These are phyloP conservation scores for Mycosphaerella sp. DNA, from an alignment of 2,329 filamentous ascomycete species.

Conservation along the genomic window DNA sequence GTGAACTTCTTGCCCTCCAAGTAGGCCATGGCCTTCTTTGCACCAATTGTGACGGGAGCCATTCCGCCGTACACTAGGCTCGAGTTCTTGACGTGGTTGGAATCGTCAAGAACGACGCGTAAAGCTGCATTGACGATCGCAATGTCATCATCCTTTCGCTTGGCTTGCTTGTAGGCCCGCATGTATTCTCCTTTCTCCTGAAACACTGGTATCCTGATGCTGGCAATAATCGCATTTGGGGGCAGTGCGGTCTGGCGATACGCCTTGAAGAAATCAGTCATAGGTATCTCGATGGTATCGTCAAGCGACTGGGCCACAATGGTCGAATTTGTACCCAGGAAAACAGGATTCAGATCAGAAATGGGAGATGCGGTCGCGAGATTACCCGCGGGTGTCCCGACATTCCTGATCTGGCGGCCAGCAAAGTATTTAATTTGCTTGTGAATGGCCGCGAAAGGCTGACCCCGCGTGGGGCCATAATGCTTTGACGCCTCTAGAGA, in stretches of 20 bases:
- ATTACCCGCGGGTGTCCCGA: constrained; percentile 94
- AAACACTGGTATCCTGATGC: constrained; percentile 76
- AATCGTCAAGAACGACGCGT: constrained; percentile 63
- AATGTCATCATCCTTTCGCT: constrained; percentile 96
- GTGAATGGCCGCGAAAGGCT: constrained; percentile 83
- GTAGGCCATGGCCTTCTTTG: constrained; percentile 69
- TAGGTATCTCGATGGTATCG: constrained; percentile 76
- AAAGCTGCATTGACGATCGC: constrained; percentile 91
- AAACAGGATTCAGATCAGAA: constrained; percentile 89
- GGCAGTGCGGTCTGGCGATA: constrained; percentile 81
- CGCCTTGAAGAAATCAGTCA: constrained; percentile 86
- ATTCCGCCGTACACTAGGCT: constrained; percentile 91
- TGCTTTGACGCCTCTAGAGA: constrained; percentile 71
- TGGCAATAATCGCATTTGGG: constrained; percentile 74
- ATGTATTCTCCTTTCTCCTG: constrained; percentile 73
- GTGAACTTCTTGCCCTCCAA: constrained; percentile 73
- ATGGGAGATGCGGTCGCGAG: constrained; percentile 92
- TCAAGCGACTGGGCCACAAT: constrained; percentile 72
- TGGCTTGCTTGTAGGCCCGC: constrained; percentile 89
- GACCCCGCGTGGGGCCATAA: constrained; percentile 65
- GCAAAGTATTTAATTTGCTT: constrained; percentile 96
- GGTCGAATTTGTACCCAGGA: constrained; percentile 78
- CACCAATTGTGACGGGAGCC: constrained; percentile 85
- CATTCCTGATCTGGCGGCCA: constrained; percentile 90
- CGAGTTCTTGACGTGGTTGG: constrained; percentile 63